These are phyloP conservation scores for Isoetes taiwanensis DNA, from an alignment of 75 land plant genomes.

Conservation along the genomic window DNA sequence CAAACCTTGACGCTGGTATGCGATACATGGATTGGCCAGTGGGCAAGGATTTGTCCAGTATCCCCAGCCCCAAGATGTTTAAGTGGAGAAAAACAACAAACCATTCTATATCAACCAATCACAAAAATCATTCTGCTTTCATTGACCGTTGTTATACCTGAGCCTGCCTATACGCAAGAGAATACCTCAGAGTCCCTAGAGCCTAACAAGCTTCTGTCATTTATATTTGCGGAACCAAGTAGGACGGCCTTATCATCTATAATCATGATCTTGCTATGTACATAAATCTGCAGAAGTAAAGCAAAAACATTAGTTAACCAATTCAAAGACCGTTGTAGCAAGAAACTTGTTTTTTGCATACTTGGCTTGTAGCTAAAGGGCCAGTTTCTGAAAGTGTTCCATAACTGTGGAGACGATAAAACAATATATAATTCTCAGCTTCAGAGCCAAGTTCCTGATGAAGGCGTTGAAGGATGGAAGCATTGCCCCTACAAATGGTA, in stretches of 20 bases:
- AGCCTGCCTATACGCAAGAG: too few relatives aligned
- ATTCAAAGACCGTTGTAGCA: too few relatives aligned
- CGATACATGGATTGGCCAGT: too few relatives aligned
- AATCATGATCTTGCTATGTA: constrained; percentile 96
- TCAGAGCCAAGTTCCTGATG: constrained; percentile 47
- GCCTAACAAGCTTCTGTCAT: constrained; percentile 88
- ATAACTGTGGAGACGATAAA: constrained; percentile 77
- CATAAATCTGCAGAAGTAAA: constrained; percentile 67
- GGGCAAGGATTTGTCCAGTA: too few relatives aligned
- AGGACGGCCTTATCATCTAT: constrained; percentile 65
- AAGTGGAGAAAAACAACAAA: too few relatives aligned
- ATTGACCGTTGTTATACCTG: too few relatives aligned
- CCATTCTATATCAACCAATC: too few relatives aligned
- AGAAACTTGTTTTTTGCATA: too few relatives aligned
- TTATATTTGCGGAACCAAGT: constrained; percentile 94
- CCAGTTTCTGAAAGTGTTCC: constrained; percentile 71
- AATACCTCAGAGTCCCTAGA: constrained; percentile 97
- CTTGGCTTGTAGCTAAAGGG: constrained; percentile 71
- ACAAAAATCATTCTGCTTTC: too few relatives aligned
- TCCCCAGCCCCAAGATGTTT: too few relatives aligned
- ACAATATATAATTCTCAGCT: constrained; percentile 72
- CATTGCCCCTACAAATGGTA: constrained; percentile 71
- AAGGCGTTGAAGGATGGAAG: constrained; percentile 70
- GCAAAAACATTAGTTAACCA: too few relatives aligned
- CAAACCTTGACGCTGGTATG: too few relatives aligned